Base-by-base conservation (phyloP, 345 rosid genomes). In the Rhodomyrtus tomentosa region DNA sequence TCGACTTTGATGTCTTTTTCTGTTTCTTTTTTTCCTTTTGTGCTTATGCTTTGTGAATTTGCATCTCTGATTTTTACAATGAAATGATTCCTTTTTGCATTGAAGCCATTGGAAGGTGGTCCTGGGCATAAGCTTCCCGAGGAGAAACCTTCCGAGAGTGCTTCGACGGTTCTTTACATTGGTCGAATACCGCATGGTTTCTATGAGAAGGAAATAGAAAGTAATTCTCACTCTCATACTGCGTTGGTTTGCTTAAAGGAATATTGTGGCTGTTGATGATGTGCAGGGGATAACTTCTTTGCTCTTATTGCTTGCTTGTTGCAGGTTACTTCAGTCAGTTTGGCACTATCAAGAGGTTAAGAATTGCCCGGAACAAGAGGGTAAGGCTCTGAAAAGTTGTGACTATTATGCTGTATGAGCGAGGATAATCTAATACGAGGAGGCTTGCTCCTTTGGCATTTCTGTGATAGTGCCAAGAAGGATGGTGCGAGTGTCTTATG, bases 141-240 rank as follows among this genome's bases (percentile, higher is more conserved):
- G 18, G 83, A 82, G 79, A 91, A 88, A 27, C 87, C 91, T 74
- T 62, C 80, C 7, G 90, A 89, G 82, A 88, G 53, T 52, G 88
- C 86, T 50, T 89, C 98, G 3, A 89, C 96, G 0, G 98, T 98
- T 52, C 76, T 96, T 27, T 98, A 98, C 83, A 90, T 98, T 10
- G 99, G 99, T 49, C 91, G 99, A 24, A 91, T 98, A 32, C 99
- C 99, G 4, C 99, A 96, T 87, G 99, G 98, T 5, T 96, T 98
- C 88, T 98, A 94, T 29, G 99, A 98, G 90, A 87, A 89, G 56
- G 99, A 98, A 89, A 98, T 98, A 90, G 87, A 94, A 90, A 96
- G 99, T 97, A 15, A 52, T 49, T 56, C 21, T 51, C 9, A 11
- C 25, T 45, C 27, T 49, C 32, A 0, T 45, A 6, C 55, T 4